Percentiles rank a stretch among this genome's conserved stretches.
phyloP scores from a whole-genome alignment of 2,329 filamentous ascomycete species.

The Neonectria coccinea region DNA sequence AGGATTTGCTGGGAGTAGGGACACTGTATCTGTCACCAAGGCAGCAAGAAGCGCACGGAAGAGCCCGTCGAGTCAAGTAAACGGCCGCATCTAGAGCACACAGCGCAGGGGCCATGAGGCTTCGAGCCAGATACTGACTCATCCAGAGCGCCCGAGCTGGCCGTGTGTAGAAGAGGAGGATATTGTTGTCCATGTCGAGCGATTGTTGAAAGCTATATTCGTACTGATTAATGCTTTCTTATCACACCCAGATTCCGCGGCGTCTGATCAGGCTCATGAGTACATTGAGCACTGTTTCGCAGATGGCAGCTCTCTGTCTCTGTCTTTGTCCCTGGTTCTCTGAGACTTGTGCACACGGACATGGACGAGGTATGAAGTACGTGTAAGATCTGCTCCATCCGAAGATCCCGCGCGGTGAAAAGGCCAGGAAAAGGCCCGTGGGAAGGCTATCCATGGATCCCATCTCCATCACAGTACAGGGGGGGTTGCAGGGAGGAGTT shows the following conservation, averaged over 20 bases:
- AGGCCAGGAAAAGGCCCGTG: constrained; percentile 8
- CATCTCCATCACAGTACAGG: not conserved
- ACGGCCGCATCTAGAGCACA: not conserved
- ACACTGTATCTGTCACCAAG: not conserved
- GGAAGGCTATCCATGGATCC: not conserved
- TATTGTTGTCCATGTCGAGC: not conserved
- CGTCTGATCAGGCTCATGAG: not conserved
- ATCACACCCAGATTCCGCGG: not conserved
- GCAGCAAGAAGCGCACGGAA: not conserved
- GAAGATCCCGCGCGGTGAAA: constrained; percentile 1
- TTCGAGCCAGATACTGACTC: not conserved
- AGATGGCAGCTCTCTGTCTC: not conserved
- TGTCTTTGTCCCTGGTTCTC: too few relatives aligned
- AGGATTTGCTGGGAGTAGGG: not conserved
- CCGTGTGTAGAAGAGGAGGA: not conserved
- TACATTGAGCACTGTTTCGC: not conserved
- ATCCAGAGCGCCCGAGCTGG: not conserved
- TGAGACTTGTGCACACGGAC: too few relatives aligned
- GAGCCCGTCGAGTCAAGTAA: constrained; percentile 4
- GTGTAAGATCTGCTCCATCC: constrained; percentile 1
- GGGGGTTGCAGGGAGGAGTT: not conserved
- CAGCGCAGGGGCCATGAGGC: not conserved
- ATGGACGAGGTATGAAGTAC: too few relatives aligned
- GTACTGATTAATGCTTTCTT: not conserved
- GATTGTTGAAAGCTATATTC: not conserved